Conservation (phyloP, 164 flowering plant species). For the Piper betle region DNA sequence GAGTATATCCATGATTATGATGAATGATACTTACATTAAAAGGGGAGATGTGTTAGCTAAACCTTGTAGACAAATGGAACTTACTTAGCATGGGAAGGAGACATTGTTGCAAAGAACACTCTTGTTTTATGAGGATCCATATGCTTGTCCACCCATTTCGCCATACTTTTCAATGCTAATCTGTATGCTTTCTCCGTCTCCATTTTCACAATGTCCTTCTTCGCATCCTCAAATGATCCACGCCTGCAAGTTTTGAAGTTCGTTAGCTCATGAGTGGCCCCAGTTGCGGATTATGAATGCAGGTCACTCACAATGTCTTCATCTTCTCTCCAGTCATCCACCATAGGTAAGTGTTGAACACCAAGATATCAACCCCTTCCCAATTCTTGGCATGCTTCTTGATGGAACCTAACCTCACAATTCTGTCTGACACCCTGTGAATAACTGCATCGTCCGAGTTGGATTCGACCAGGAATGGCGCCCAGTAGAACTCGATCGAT, state of each 20-base stretch:
- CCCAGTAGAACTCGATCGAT: conserved; percentile 76
- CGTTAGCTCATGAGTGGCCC: not conserved
- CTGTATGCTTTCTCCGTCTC: conserved; percentile 48
- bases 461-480: conserved; percentile 77
- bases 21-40: not conserved
- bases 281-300: too few relatives aligned
- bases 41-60: not conserved
- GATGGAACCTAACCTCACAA: conserved; percentile 41
- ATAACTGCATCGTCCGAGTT: conserved; percentile 62
- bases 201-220: conserved; percentile 28
- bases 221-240: conserved; percentile 40
- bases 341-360: conserved; percentile 73
- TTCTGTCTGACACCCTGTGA: conserved; percentile 42
- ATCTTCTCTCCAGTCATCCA: conserved; percentile 61
- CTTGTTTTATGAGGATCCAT: conserved; percentile 42
- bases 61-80: too few relatives aligned
- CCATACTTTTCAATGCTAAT: conserved; percentile 55
- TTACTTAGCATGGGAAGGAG: conserved; percentile 53
- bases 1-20: too few relatives aligned
- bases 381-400: conserved; percentile 63
- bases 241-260: conserved; percentile 13
- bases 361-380: conserved; percentile 59
- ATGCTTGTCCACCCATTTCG: conserved; percentile 56
- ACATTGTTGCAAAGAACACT: conserved; percentile 66
- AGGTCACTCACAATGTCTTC: conserved; percentile 42